A percentile compares a stretch with the other conserved stretches of the same genome.
These are phyloP conservation scores for Metschnikowia baotianmanensis DNA, from an alignment of 805 yeast species.

Conservation along the genomic window DNA sequence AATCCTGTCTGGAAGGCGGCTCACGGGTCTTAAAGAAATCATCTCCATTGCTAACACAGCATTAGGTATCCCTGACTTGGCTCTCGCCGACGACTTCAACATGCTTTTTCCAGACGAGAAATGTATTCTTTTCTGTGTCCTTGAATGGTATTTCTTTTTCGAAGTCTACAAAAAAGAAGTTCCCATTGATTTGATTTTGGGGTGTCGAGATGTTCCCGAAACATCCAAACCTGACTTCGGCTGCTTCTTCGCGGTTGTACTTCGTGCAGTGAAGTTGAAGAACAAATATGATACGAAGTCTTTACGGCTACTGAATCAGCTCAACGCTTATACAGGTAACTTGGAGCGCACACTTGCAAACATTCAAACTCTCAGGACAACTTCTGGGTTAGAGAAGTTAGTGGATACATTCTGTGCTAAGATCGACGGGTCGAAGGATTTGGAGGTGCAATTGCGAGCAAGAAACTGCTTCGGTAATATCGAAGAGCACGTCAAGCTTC, in stretches of 20 bases:
- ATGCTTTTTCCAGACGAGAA: slow-evolving; percentile 56
- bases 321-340: slow-evolving; percentile 14
- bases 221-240: slow-evolving; percentile 1
- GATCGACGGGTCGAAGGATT: not conserved
- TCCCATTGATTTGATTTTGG: not conserved
- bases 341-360: slow-evolving; percentile 3
- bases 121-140: slow-evolving; percentile 54
- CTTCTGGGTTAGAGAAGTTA: not conserved
- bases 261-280: slow-evolving; percentile 21
- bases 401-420: slow-evolving; percentile 6
- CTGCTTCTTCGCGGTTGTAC: slow-evolving; percentile 9
- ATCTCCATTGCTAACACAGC: slow-evolving; percentile 42
- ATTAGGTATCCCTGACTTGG: slow-evolving; percentile 49
- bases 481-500: not conserved
- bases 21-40: slow-evolving; percentile 24
- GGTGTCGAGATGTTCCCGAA: not conserved
- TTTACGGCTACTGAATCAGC: slow-evolving; percentile 28
- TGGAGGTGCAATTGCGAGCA: slow-evolving; percentile 1
- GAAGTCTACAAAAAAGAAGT: slow-evolving; percentile 16
- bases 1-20: slow-evolving; percentile 22
- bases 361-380: not conserved
- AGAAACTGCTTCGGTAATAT: not conserved
- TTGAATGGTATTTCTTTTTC: slow-evolving; percentile 54
- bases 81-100: slow-evolving; percentile 54
- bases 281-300: slow-evolving; percentile 33